phyloP scores from a whole-genome alignment of 768 basidiomycete genomes.

The Psilocybe cyanescens region DNA sequence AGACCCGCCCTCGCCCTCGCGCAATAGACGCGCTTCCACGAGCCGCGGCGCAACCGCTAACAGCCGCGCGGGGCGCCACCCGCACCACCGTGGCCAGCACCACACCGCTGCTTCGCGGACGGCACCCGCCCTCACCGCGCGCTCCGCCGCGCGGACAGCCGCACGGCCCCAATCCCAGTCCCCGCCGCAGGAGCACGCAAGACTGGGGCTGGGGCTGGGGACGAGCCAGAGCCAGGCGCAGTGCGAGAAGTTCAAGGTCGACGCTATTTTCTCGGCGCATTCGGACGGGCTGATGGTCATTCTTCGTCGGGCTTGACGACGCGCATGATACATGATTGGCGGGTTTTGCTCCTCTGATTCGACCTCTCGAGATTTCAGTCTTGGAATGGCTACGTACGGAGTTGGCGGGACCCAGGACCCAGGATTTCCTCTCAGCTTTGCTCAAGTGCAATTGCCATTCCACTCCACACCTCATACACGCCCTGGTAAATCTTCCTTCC shows the following conservation, averaged over 20 bases:
- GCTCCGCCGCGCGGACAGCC: background rate
- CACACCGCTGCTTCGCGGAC: background rate
- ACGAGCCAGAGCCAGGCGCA: background rate
- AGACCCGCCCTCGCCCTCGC: slow-evolving; percentile 9
- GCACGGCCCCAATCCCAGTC: background rate
- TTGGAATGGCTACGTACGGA: too few relatives aligned
- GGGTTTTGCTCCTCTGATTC: too few relatives aligned
- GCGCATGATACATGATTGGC: too few relatives aligned
- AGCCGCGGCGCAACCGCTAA: background rate
- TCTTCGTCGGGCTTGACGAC: slow-evolving; percentile 50
- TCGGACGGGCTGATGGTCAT: slow-evolving; percentile 87
- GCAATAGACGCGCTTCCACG: slow-evolving; percentile 28
- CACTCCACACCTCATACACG: too few relatives aligned
- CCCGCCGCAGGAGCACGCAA: slow-evolving; percentile 14
- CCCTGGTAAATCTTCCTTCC: too few relatives aligned
- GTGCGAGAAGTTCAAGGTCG: slow-evolving; percentile 56
- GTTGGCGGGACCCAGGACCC: too few relatives aligned
- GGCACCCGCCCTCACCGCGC: slow-evolving; percentile 4
- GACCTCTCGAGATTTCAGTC: too few relatives aligned
- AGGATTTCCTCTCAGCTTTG: too few relatives aligned
- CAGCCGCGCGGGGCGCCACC: too few relatives aligned
- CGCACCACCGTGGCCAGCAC: too few relatives aligned
- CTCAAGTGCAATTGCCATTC: too few relatives aligned
- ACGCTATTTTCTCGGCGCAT: slow-evolving; percentile 85
- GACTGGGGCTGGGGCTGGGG: slow-evolving; percentile 18